phyloP scores from a whole-genome alignment of 495 filamentous ascomycete species.

The Cercophora newfieldiana region DNA sequence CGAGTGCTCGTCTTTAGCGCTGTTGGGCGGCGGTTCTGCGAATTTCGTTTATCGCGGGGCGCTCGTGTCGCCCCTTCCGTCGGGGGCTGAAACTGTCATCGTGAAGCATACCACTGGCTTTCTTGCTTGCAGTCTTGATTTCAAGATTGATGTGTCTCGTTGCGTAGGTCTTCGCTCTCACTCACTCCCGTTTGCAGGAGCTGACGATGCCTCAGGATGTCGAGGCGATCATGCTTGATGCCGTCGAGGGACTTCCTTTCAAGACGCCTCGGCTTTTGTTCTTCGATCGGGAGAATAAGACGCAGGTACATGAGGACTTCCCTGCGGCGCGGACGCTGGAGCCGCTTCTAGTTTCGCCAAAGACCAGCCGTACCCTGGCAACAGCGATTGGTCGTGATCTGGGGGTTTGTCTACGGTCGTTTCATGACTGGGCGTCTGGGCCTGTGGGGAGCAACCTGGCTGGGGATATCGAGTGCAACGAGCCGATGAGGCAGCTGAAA shows the following conservation, averaged over 20 bases:
- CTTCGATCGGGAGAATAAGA: constrained; percentile 42
- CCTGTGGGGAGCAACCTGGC: constrained; percentile 31
- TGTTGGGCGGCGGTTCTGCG: not conserved
- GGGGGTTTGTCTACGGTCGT: constrained; percentile 45
- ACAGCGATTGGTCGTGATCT: constrained; percentile 42
- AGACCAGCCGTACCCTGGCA: not conserved
- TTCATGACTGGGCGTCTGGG: constrained; percentile 47
- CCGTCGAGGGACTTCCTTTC: constrained; percentile 23
- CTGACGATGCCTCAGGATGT: constrained; percentile 11
- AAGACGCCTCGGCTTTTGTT: constrained; percentile 44
- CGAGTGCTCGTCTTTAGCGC: not conserved
- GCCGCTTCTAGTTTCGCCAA: constrained; percentile 29
- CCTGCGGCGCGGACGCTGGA: constrained; percentile 47
- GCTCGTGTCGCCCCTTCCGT: not conserved
- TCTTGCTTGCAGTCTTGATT: constrained; percentile 41
- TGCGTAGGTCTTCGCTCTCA: constrained; percentile 41
- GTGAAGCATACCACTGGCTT: constrained; percentile 52
- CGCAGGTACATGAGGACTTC: constrained; percentile 50
- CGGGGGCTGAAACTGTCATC: constrained; percentile 34
- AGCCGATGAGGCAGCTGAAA: constrained; percentile 48
- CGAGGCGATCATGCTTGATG: constrained; percentile 21
- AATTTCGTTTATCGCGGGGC: constrained; percentile 5
- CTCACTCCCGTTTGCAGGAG: not conserved
- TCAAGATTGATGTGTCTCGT: constrained; percentile 46
- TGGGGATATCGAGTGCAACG: constrained; percentile 38